Percentiles rank a stretch among this genome's conserved stretches.
These are phyloP conservation scores for Tolypocladium cylindrosporum DNA, from an alignment of 2,329 filamentous ascomycete genomes.

Conservation along the genomic window DNA sequence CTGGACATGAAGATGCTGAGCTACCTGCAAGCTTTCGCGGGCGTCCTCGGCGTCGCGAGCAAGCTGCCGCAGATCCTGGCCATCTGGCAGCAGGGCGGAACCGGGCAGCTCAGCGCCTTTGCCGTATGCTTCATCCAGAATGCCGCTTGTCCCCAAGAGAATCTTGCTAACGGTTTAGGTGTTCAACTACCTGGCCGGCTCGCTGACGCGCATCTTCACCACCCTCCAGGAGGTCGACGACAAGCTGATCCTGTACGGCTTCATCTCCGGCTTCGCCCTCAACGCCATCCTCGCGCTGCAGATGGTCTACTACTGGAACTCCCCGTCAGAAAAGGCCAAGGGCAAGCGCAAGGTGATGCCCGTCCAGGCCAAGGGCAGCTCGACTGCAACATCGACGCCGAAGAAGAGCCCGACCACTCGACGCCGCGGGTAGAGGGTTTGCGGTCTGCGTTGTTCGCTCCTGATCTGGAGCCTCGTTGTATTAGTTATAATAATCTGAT, in stretches of 20 bases:
- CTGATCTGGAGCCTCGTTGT: constrained; percentile 2
- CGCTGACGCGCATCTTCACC: constrained; percentile 90
- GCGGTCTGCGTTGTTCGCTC: constrained; percentile 2
- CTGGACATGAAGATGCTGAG: constrained; percentile 58
- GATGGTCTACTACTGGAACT: constrained; percentile 96
- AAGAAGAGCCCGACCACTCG: constrained; percentile 34
- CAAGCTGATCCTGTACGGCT: constrained; percentile 90
- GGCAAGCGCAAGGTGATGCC: constrained; percentile 28
- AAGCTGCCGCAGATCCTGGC: constrained; percentile 90
- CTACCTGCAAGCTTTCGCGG: constrained; percentile 76
- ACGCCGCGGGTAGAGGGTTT: constrained; percentile 25
- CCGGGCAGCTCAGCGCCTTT: constrained; percentile 92
- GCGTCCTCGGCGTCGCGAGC: constrained; percentile 72
- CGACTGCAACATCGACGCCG: constrained; percentile 24
- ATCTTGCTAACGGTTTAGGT: constrained; percentile 45
- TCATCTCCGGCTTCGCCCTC: constrained; percentile 81
- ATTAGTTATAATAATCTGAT: not conserved
- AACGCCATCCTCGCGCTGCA: constrained; percentile 80
- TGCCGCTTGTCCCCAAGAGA: not conserved
- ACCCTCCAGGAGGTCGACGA: constrained; percentile 96
- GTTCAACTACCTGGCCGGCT: constrained; percentile 94
- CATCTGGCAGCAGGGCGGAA: constrained; percentile 76
- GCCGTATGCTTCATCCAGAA: constrained; percentile 52
- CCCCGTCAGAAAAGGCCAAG: constrained; percentile 37
- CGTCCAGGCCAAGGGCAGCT: constrained; percentile 14